Percentiles rank a stretch among this genome's conserved stretches.
phyloP scores from a whole-genome alignment of 805 yeast species.

The Zygoascus flipseniorum region DNA sequence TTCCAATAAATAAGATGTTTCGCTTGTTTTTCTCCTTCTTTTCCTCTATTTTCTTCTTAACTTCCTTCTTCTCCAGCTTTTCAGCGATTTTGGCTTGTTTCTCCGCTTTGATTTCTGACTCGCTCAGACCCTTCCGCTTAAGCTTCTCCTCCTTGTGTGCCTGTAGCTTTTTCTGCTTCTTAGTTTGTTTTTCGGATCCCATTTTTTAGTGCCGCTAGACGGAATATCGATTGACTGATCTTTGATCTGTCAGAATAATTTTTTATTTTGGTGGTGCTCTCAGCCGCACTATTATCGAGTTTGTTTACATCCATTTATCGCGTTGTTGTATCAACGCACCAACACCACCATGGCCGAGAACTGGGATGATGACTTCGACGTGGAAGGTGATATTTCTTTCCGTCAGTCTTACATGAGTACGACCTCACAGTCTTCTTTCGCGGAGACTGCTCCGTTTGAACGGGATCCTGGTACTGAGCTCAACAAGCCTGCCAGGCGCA shows the following conservation, averaged over 20 bases:
- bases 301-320: not conserved
- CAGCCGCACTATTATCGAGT: not conserved
- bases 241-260: not conserved
- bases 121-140: not conserved
- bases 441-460: not conserved
- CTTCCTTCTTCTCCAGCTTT: conserved; percentile 28
- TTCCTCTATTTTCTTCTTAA: conserved; percentile 25
- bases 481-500: not conserved
- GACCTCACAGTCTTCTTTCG: not conserved
- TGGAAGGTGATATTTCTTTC: not conserved
- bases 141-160: not conserved
- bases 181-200: conserved; percentile 1
- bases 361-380: conserved; percentile 10
- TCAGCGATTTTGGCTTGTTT: conserved; percentile 6
- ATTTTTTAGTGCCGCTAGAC: not conserved
- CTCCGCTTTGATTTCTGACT: conserved; percentile 1
- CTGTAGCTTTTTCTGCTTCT: conserved; percentile 6
- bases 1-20: conserved; percentile 83
- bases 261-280: not conserved
- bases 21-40: conserved; percentile 48
- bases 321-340: not conserved
- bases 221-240: no score
- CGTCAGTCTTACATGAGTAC: not conserved
- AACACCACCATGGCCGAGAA: conserved; percentile 1
- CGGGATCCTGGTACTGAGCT: not conserved